Percentiles rank a stretch among this genome's conserved stretches.
Evolutionary conservation across 768 basidiomycete genomes (phyloP).

Genomic region (Lentinula aciculospora): DNA sequence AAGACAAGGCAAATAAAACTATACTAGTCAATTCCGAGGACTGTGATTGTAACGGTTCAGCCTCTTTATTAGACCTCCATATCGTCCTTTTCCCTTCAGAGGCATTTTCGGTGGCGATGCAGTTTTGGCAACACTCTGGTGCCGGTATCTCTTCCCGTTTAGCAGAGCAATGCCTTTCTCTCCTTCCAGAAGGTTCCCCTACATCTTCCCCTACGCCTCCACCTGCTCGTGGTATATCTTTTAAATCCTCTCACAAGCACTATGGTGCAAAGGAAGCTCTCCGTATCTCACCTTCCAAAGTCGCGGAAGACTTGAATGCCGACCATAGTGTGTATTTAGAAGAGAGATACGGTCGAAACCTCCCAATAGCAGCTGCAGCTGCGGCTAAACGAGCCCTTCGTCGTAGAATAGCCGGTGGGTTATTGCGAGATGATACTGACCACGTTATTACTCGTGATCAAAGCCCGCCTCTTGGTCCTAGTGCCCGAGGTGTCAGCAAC

Average conservation of each 20-base stretch:
- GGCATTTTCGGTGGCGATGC: constrained; percentile 62
- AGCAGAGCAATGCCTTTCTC: constrained; percentile 75
- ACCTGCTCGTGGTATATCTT: constrained; percentile 22
- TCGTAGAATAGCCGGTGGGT: constrained; percentile 84
- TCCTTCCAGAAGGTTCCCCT: constrained; percentile 46
- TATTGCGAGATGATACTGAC: constrained; percentile 53
- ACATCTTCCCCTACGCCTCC: constrained; percentile 22
- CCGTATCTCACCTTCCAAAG: constrained; percentile 2
- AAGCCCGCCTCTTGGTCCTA: constrained; percentile 50
- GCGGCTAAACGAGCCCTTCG: constrained; percentile 85
- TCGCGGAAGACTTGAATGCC: constrained; percentile 43
- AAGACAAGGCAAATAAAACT: constrained; percentile 32
- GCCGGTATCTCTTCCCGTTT: constrained; percentile 84
- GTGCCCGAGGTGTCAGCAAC: constrained; percentile 59
- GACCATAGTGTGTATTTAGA: constrained; percentile 81
- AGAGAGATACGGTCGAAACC: constrained; percentile 90
- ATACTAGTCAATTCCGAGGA: constrained; percentile 19
- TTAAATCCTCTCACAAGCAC: constrained; percentile 50
- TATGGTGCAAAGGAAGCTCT: constrained; percentile 39
- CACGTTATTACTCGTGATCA: constrained; percentile 37
- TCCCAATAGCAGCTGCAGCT: constrained; percentile 64
- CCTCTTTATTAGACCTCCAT: constrained; percentile 57
- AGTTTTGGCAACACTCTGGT: constrained; percentile 97
- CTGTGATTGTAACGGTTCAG: constrained; percentile 15
- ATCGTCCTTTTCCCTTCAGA: constrained; percentile 73